Evolutionary conservation across 805 yeast species (phyloP).

Genomic region (Saccharomycopsis fermentans): DNA sequence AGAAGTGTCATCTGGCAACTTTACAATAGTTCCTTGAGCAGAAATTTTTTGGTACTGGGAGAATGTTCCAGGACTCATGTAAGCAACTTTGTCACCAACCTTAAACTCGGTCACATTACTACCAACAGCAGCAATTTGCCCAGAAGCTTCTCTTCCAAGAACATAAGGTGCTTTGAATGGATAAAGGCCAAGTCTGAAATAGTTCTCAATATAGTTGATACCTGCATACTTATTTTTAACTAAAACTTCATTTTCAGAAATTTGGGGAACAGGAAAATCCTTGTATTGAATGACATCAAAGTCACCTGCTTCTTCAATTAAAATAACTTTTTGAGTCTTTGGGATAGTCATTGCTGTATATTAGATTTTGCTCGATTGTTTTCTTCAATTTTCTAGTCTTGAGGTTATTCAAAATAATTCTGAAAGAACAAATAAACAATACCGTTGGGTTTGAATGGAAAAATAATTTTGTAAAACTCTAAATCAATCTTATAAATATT

Average conservation of each 20-base stretch:
- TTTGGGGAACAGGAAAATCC: constrained; percentile 49
- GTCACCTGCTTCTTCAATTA: constrained; percentile 46
- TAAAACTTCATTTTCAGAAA: constrained; percentile 47
- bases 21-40: constrained; percentile 30
- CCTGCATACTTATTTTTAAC: constrained; percentile 73
- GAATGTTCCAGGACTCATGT: constrained; percentile 42
- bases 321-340: constrained; percentile 43
- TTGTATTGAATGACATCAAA: constrained; percentile 48
- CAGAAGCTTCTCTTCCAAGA: constrained; percentile 68
- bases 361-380: no score
- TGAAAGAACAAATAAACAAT: no score
- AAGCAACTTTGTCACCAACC: constrained; percentile 67
- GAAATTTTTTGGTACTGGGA: constrained; percentile 60
- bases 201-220: constrained; percentile 71
- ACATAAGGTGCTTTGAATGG: constrained; percentile 49
- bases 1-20: constrained; percentile 37
- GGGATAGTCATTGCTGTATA: constrained; percentile 30
- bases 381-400: no score
- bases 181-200: constrained; percentile 73
- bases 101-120: constrained; percentile 39
- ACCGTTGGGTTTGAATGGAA: no score
- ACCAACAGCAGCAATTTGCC: constrained; percentile 60
- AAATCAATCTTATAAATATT: no score
- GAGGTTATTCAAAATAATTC: no score
- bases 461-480: no score